Evolutionary conservation across 2,329 filamentous ascomycete genomes (phyloP).

Genomic region (Neofusicoccum kwambonambiense): DNA sequence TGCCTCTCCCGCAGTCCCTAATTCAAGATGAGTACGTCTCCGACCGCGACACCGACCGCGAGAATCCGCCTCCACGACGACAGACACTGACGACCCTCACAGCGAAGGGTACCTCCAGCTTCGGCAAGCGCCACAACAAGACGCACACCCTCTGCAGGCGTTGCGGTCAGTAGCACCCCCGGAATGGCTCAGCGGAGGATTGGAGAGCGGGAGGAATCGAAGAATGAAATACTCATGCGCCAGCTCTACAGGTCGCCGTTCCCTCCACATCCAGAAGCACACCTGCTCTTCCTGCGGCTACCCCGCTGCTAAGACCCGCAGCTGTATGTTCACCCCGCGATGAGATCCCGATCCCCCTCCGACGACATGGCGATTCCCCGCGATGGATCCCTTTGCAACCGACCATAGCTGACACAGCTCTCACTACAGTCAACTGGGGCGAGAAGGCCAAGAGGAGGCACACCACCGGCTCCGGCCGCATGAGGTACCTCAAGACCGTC

Average conservation of each 20-base stretch:
- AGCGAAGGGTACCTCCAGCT: constrained; percentile 72
- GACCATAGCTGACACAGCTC: constrained; percentile 26
- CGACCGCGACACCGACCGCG: constrained; percentile 9
- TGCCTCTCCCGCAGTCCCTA: constrained; percentile 40
- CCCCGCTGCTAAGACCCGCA: constrained; percentile 93
- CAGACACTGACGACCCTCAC: constrained; percentile 47
- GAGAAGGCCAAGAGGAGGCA: constrained; percentile 99
- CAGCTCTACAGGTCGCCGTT: constrained; percentile 71
- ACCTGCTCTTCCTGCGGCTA: constrained; percentile 96
- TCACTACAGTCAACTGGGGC: constrained; percentile 87
- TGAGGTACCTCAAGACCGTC: constrained; percentile 91
- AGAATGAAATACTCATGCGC: constrained; percentile 35
- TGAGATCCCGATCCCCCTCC: background rate
- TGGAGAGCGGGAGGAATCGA: background rate
- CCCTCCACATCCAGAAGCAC: constrained; percentile 99
- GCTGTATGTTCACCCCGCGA: constrained; percentile 73
- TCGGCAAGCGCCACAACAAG: constrained; percentile 91
- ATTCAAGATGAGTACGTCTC: constrained; percentile 60
- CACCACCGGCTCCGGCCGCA: constrained; percentile 95
- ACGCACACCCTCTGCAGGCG: constrained; percentile 97
- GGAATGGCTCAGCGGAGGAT: constrained; percentile 17
- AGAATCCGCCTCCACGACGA: constrained; percentile 24
- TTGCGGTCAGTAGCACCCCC: constrained; percentile 72
- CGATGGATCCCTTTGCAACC: background rate
- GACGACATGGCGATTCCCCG: constrained; percentile 15